A percentile compares a stretch with the other conserved stretches of the same genome.
Conservation (phyloP, 345 rosid species). For the Psidium guajava region DNA sequence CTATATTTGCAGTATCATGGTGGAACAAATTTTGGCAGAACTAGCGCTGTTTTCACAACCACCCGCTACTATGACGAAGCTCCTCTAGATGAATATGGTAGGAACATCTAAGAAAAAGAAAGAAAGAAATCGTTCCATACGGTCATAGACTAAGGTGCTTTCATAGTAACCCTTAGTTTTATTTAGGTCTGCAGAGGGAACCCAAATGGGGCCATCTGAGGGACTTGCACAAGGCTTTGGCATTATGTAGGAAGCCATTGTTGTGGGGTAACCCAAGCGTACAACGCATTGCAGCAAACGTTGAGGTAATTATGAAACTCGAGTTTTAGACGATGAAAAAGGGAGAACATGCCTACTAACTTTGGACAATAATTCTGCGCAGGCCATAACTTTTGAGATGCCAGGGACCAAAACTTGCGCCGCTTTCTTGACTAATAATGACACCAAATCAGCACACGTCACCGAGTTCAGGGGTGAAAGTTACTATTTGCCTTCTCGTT, state of each 20-base stretch:
- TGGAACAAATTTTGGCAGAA: slow-evolving; percentile 88
- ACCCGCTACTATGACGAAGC: slow-evolving; percentile 96
- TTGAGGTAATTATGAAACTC: slow-evolving; percentile 29
- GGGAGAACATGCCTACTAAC: background rate
- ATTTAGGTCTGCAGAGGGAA: slow-evolving; percentile 48
- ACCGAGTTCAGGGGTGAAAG: slow-evolving; percentile 13
- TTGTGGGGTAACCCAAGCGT: slow-evolving; percentile 41
- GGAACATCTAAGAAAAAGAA: background rate
- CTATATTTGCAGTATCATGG: slow-evolving; percentile 61
- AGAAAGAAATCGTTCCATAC: background rate
- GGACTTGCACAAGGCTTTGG: slow-evolving; percentile 67
- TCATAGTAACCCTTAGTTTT: background rate
- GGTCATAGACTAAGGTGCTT: background rate
- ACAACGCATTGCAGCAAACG: slow-evolving; percentile 15
- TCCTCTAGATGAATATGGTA: slow-evolving; percentile 71
- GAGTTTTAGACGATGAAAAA: background rate
- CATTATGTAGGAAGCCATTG: slow-evolving; percentile 57
- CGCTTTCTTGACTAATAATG: slow-evolving; percentile 47
- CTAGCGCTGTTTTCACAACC: slow-evolving; percentile 61
- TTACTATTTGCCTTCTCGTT: slow-evolving; percentile 17
- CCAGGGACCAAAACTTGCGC: slow-evolving; percentile 46
- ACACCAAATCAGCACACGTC: background rate
- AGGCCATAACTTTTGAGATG: slow-evolving; percentile 52
- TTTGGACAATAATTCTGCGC: background rate
- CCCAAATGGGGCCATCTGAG: slow-evolving; percentile 83